phyloP scores from a whole-genome alignment of 2,329 filamentous ascomycete species.

The Trichothecium sympodiale region DNA sequence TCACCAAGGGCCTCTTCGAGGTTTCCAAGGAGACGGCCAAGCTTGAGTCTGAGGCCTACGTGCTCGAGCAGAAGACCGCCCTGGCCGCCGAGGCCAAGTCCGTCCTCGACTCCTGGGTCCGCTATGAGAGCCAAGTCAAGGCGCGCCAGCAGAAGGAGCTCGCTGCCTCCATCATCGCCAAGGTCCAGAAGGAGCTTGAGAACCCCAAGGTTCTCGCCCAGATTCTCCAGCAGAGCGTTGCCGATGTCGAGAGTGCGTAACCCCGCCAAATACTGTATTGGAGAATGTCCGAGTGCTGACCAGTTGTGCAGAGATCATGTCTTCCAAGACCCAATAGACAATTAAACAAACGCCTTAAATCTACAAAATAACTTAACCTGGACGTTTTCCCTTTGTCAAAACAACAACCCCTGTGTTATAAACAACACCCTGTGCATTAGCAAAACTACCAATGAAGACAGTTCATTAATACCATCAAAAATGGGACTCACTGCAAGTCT shows the following conservation, averaged over 20 bases:
- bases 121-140: conserved; percentile 98
- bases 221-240: conserved; percentile 92
- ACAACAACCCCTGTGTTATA: conserved; percentile 11
- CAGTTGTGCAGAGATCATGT: conserved; percentile 42
- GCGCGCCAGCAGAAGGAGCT: conserved; percentile 96
- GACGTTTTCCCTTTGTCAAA: conserved; percentile 37
- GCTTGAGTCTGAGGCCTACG: conserved; percentile 91
- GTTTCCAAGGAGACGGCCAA: conserved; percentile 99
- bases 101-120: conserved; percentile 96
- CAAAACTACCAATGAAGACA: conserved; percentile 29
- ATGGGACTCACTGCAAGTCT: too few species aligned
- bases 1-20: conserved; percentile 94
- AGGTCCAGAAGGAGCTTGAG: conserved; percentile 98
- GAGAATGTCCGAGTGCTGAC: conserved; percentile 19
- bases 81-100: conserved; percentile 86
- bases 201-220: conserved; percentile 95
- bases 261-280: background rate
- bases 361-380: conserved; percentile 5
- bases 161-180: conserved; percentile 83
- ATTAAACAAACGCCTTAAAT: conserved; percentile 10
- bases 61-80: conserved; percentile 93
- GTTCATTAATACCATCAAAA: too few species aligned
- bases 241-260: conserved; percentile 81
- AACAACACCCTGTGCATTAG: conserved; percentile 51
- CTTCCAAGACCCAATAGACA: conserved; percentile 53